A percentile compares a stretch with the other conserved stretches of the same genome.
Conservation (phyloP, 768 basidiomycete species). For the Gelatoporia subvermispora region DNA sequence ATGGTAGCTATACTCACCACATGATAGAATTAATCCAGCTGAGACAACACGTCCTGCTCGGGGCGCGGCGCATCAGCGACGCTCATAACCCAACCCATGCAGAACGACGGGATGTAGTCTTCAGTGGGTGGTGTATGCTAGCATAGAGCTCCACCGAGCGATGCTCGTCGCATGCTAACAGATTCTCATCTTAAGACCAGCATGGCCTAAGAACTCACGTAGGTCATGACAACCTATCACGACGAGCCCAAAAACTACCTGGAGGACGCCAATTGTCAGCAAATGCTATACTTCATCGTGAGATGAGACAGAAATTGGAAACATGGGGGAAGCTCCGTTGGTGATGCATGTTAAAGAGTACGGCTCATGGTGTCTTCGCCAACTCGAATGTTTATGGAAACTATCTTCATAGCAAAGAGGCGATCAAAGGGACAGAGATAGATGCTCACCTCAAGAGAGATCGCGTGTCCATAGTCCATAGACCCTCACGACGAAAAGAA, state of each 20-base stretch:
- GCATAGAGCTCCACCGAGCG: slow-evolving; percentile 22
- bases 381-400: slow-evolving; percentile 60
- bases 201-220: background rate
- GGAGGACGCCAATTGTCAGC: background rate
- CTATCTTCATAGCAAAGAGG: slow-evolving; percentile 50
- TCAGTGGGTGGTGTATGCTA: slow-evolving; percentile 44
- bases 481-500: too few relatives aligned
- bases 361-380: slow-evolving; percentile 69
- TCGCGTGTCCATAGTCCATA: too few relatives aligned
- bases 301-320: slow-evolving; percentile 1
- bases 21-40: background rate
- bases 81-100: too few relatives aligned
- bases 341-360: slow-evolving; percentile 76
- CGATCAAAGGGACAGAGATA: background rate
- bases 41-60: too few relatives aligned
- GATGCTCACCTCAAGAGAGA: slow-evolving; percentile 27
- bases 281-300: background rate
- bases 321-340: slow-evolving; percentile 36
- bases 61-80: too few relatives aligned
- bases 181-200: background rate
- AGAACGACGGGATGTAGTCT: slow-evolving; percentile 10
- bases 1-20: slow-evolving; percentile 5
- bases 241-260: background rate
- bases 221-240: background rate
- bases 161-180: slow-evolving; percentile 33